phyloP scores from a whole-genome alignment of 495 filamentous ascomycete species.

The Jackrogersella multiformis region DNA sequence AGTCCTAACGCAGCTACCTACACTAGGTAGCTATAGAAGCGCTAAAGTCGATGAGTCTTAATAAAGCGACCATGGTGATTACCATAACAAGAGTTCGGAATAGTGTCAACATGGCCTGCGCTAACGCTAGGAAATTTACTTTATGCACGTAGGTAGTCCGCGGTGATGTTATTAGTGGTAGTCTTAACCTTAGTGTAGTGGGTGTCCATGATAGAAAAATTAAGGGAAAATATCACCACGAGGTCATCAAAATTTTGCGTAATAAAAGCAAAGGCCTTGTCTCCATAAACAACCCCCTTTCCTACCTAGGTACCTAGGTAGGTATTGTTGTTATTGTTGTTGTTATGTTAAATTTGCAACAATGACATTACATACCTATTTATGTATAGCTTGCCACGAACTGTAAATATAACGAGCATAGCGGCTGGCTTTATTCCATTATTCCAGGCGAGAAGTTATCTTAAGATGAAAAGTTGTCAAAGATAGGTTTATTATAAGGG shows the following conservation, averaged over 20 bases:
- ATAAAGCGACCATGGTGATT: constrained; percentile 22
- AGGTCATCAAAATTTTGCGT: constrained; percentile 12
- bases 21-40: constrained; percentile 16
- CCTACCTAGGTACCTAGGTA: neutral
- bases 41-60: constrained; percentile 38
- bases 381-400: too few species aligned
- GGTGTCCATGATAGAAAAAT: neutral
- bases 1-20: constrained; percentile 15
- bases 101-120: constrained; percentile 23
- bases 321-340: too few species aligned
- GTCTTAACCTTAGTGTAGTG: neutral
- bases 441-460: too few species aligned
- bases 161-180: constrained; percentile 13
- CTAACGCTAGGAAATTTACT: constrained; percentile 29
- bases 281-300: neutral
- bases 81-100: constrained; percentile 17
- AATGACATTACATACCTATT: too few species aligned
- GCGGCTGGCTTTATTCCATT: too few species aligned
- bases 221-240: too few species aligned
- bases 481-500: too few species aligned
- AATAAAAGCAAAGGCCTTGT: constrained; percentile 6
- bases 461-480: too few species aligned
- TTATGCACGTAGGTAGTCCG: constrained; percentile 20
- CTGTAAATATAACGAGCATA: too few species aligned
- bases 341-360: too few species aligned